These are phyloP conservation scores for Endocladia muricata DNA, from an alignment of 31 red algal genomes.

Conservation along the genomic window DNA sequence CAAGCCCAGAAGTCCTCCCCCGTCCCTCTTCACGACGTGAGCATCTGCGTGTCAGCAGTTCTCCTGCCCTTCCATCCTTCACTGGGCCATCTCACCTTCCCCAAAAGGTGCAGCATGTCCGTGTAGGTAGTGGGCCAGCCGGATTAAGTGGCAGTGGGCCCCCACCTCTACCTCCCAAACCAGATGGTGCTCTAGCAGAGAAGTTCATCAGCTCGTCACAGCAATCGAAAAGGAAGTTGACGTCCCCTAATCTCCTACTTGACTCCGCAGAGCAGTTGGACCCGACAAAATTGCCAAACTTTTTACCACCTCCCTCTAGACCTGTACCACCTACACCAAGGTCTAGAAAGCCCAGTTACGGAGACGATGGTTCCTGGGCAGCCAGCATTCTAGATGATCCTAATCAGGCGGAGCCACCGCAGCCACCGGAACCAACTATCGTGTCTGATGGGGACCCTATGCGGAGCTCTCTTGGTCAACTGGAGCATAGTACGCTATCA, in stretches of 20 bases:
- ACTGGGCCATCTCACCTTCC: too few relatives aligned
- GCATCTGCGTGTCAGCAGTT: too few relatives aligned
- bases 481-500: conserved; percentile 24
- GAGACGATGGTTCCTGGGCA: conserved; percentile 48
- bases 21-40: too few relatives aligned
- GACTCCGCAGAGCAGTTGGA: background rate
- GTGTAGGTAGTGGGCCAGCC: too few relatives aligned
- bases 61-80: too few relatives aligned
- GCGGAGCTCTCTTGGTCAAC: conserved; percentile 22
- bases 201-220: conserved; percentile 5
- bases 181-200: conserved; percentile 29
- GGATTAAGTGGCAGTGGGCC: conserved; percentile 2
- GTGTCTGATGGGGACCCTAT: conserved; percentile 46
- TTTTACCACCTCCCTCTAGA: conserved; percentile 28
- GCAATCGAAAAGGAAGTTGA: background rate
- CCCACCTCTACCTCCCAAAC: conserved; percentile 52
- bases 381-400: conserved; percentile 51
- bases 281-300: background rate
- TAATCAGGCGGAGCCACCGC: conserved; percentile 38
- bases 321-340: conserved; percentile 41
- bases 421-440: conserved; percentile 58
- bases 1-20: too few relatives aligned
- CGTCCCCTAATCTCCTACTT: background rate
- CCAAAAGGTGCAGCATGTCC: too few relatives aligned
- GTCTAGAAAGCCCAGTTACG: conserved; percentile 45